phyloP scores from a whole-genome alignment of 768 basidiomycete species.

The Trichaptum fuscoviolaceum region DNA sequence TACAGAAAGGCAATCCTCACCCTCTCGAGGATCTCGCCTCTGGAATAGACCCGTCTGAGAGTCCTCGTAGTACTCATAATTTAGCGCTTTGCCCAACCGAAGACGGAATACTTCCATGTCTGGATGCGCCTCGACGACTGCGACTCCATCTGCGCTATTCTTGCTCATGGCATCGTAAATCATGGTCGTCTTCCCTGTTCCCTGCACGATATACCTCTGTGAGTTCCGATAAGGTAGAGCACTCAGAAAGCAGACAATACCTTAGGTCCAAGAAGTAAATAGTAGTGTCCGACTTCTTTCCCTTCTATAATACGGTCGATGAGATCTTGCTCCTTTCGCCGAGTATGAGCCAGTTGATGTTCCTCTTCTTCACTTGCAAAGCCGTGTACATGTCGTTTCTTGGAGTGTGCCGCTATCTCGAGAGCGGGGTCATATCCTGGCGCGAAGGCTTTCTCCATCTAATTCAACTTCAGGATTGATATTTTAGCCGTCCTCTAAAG shows the following conservation, averaged over 20 bases:
- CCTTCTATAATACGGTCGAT: slow-evolving; percentile 80
- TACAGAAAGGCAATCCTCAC: slow-evolving; percentile 23
- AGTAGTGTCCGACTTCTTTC: slow-evolving; percentile 66
- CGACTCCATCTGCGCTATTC: slow-evolving; percentile 65
- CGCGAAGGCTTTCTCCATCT: slow-evolving; percentile 77
- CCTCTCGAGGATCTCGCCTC: slow-evolving; percentile 78
- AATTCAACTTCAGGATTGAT: slow-evolving; percentile 5
- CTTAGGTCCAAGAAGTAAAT: slow-evolving; percentile 74
- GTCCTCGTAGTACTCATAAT: slow-evolving; percentile 84
- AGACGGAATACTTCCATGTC: slow-evolving; percentile 84
- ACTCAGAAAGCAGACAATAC: slow-evolving; percentile 26
- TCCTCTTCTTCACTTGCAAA: slow-evolving; percentile 30
- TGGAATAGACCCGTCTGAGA: slow-evolving; percentile 78
- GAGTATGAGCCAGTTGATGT: slow-evolving; percentile 35
- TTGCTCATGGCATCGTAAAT: slow-evolving; percentile 76
- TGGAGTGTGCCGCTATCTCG: slow-evolving; percentile 50
- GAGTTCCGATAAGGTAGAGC: background rate
- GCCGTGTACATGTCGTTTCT: slow-evolving; percentile 21
- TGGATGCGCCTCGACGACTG: slow-evolving; percentile 79
- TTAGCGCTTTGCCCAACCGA: slow-evolving; percentile 78
- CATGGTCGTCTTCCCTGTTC: slow-evolving; percentile 82
- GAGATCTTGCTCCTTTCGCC: slow-evolving; percentile 66
- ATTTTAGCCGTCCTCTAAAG: slow-evolving; percentile 11
- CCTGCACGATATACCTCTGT: slow-evolving; percentile 31
- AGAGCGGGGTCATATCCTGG: slow-evolving; percentile 82